phyloP scores from a whole-genome alignment of 169 alveolate genomes.

The Cryptosporidium meleagridis region DNA sequence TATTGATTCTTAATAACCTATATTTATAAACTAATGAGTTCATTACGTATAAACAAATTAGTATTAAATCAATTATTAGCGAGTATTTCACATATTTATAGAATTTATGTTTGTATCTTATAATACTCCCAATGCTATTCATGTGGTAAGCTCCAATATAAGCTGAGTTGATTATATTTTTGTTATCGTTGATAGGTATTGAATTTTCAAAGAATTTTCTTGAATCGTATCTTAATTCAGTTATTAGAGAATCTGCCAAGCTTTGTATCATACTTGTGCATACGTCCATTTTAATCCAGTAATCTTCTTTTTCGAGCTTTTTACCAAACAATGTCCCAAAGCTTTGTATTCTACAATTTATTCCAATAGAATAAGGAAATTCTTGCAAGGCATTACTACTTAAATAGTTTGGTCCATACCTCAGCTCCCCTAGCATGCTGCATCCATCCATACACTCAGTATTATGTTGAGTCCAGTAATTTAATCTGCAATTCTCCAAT shows the following conservation, averaged over 20 bases:
- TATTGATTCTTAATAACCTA: constrained; percentile 41
- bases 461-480: constrained; percentile 48
- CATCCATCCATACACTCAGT: constrained; percentile 73
- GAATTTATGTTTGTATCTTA: constrained; percentile 4
- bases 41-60: background rate
- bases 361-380: constrained; percentile 36
- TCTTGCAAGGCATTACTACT: constrained; percentile 1
- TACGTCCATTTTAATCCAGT: constrained; percentile 39
- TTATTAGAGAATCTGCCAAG: background rate
- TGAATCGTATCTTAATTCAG: background rate
- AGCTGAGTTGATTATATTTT: background rate
- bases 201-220: background rate
- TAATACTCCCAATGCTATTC: background rate
- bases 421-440: constrained; percentile 37
- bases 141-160: constrained; percentile 63
- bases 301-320: background rate
- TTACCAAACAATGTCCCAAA: background rate
- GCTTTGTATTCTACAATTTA: constrained; percentile 24
- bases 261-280: background rate
- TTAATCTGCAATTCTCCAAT: constrained; percentile 24
- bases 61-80: constrained; percentile 18
- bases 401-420: constrained; percentile 60
- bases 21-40: constrained; percentile 27
- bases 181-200: background rate
- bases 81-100: constrained; percentile 11